Percentiles rank a stretch among this genome's conserved stretches.
phyloP scores from a whole-genome alignment of 2,329 filamentous ascomycete genomes.

The Leptodontidium sp. region DNA sequence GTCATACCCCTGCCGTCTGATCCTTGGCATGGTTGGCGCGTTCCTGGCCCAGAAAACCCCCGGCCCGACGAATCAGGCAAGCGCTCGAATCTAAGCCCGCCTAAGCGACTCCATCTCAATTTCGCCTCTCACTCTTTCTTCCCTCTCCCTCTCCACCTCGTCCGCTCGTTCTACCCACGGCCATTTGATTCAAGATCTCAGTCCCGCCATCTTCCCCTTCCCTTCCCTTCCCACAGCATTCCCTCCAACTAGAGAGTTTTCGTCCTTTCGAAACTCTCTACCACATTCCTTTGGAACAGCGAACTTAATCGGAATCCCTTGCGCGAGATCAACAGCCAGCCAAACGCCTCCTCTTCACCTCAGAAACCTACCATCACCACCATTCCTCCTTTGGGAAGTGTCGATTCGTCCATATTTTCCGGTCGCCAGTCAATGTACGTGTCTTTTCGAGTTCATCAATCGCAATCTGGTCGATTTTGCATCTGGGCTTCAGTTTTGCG shows the following conservation, averaged over 20 bases:
- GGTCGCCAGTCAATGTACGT: slow-evolving; percentile 39
- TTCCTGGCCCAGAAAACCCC: neutral
- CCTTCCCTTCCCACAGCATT: slow-evolving; percentile 39
- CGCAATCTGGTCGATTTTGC: neutral
- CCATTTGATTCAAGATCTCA: slow-evolving; percentile 34
- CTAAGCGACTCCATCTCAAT: slow-evolving; percentile 17
- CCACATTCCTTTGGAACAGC: slow-evolving; percentile 50
- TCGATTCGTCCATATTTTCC: slow-evolving; percentile 17
- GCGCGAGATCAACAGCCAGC: slow-evolving; percentile 9
- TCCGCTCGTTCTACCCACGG: slow-evolving; percentile 23
- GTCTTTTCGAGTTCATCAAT: neutral
- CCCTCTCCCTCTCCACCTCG: slow-evolving; percentile 7
- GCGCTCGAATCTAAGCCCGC: neutral
- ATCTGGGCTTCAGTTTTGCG: neutral
- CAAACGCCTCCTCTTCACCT: neutral
- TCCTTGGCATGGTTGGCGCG: slow-evolving; percentile 10
- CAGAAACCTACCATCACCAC: slow-evolving; percentile 21
- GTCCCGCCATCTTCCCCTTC: slow-evolving; percentile 27
- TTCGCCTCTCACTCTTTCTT: slow-evolving; percentile 9
- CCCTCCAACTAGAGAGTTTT: slow-evolving; percentile 47
- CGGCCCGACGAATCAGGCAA: slow-evolving; percentile 10
- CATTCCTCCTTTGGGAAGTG: slow-evolving; percentile 12
- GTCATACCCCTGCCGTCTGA: slow-evolving; percentile 10
- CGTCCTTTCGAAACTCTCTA: slow-evolving; percentile 41
- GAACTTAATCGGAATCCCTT: slow-evolving; percentile 19